Percentiles rank a stretch among this genome's conserved stretches.
These are phyloP conservation scores for Plasmopara viticola DNA, from an alignment of 352 stramenopile genomes.

Conservation along the genomic window DNA sequence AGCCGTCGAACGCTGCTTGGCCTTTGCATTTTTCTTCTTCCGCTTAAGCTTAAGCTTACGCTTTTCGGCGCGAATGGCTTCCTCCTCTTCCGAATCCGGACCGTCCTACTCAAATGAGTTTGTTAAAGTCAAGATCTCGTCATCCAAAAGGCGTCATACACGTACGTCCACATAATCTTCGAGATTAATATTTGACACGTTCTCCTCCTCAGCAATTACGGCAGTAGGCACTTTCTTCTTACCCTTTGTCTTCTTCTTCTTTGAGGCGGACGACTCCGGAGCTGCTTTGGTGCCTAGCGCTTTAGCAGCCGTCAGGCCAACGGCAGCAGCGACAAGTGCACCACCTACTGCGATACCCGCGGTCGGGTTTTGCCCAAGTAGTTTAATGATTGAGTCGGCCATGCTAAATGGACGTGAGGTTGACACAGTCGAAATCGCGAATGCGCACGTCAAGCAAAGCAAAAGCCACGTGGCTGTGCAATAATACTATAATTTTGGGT, in stretches of 20 bases:
- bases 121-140: neutral
- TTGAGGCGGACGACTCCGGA: slow-evolving; percentile 17
- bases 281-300: slow-evolving; percentile 38
- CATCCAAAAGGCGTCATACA: neutral
- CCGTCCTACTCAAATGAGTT: slow-evolving; percentile 33
- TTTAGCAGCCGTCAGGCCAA: slow-evolving; percentile 67
- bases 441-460: slow-evolving; percentile 10
- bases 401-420: slow-evolving; percentile 18
- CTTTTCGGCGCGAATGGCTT: slow-evolving; percentile 67
- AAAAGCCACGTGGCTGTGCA: slow-evolving; percentile 6
- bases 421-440: slow-evolving; percentile 10
- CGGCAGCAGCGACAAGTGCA: slow-evolving; percentile 55
- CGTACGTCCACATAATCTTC: slow-evolving; percentile 59
- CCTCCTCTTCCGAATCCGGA: slow-evolving; percentile 77
- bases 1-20: slow-evolving; percentile 39
- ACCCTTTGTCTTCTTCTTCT: slow-evolving; percentile 58
- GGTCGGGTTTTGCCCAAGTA: slow-evolving; percentile 58
- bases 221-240: slow-evolving; percentile 43
- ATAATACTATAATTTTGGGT: neutral
- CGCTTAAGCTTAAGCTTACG: slow-evolving; percentile 76
- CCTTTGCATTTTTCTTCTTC: slow-evolving; percentile 78
- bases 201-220: slow-evolving; percentile 23
- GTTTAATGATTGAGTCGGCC: slow-evolving; percentile 53
- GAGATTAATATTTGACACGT: slow-evolving; percentile 46
- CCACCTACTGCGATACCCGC: slow-evolving; percentile 61